phyloP scores from a whole-genome alignment of 2,329 filamentous ascomycete species.

The Drechslerella coelobrocha region DNA sequence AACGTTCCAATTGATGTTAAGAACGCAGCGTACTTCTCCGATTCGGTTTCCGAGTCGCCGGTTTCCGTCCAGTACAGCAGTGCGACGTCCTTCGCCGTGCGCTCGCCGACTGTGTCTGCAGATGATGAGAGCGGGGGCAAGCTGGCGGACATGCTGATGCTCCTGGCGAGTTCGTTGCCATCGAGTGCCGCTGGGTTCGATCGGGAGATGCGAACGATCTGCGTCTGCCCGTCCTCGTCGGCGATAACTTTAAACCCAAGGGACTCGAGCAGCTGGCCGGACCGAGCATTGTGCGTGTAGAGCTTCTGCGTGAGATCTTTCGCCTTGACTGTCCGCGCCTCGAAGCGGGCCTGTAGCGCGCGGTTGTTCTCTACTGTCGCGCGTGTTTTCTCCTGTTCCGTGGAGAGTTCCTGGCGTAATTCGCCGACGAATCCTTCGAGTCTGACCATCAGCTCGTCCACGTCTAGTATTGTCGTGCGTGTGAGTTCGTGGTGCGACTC shows the following conservation, averaged over 20 bases:
- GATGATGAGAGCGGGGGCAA: conserved; percentile 51
- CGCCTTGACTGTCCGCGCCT: conserved; percentile 73
- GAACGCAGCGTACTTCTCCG: conserved; percentile 76
- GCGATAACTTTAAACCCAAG: conserved; percentile 83
- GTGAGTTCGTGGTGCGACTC: conserved; percentile 43
- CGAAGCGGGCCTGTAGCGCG: conserved; percentile 66
- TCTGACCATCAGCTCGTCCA: conserved; percentile 57
- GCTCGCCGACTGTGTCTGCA: conserved; percentile 43
- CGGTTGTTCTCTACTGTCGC: conserved; percentile 64
- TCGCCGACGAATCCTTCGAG: conserved; percentile 58
- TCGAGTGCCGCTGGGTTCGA: conserved; percentile 53
- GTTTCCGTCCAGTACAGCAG: conserved; percentile 83
- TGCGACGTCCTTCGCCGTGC: conserved; percentile 65
- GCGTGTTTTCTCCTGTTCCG: conserved; percentile 61
- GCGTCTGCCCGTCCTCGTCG: conserved; percentile 61
- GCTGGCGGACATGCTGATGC: conserved; percentile 59
- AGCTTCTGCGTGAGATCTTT: conserved; percentile 84
- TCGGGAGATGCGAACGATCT: conserved; percentile 54
- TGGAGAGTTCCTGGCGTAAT: conserved; percentile 59
- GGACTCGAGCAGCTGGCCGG: conserved; percentile 82
- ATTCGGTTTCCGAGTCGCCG: conserved; percentile 70
- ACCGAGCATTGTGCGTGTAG: conserved; percentile 81
- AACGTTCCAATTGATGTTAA: conserved; percentile 77
- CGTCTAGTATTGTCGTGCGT: conserved; percentile 43
- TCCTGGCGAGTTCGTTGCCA: conserved; percentile 63